Base-by-base conservation (phyloP, 2,329 filamentous ascomycete species). In the Monilinia fructicola region DNA sequence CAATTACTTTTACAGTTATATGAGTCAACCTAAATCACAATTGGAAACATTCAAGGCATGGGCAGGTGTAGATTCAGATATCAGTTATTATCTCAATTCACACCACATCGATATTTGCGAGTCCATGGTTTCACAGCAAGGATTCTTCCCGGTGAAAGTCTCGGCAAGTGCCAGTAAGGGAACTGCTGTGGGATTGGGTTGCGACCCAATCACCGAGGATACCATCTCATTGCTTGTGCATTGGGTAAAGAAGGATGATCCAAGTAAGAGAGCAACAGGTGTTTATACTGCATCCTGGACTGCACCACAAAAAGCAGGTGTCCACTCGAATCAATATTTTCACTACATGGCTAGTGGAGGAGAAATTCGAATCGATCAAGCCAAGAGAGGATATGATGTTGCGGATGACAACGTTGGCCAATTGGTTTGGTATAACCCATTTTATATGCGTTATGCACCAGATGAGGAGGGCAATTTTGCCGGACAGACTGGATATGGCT, bases 321-420 rank as follows among this genome's bases (percentile, higher is more conserved):
- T 97, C n/a, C 94, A 97, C 80, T 94, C 90, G 1, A 96, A 96
- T 78, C 93, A 97, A 81, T 95, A 97, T 80, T 97, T 97, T 82
- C 93, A 97, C 80, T 97, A 95, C 81, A 89, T 97, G 81, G 93
- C 87, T 3, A 85, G 86, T 68, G 86, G 89, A 66, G 93, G 93
- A 70, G 93, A 97, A 80, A 87, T 97, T 73, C 87, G 91, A 68
- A 86, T 96, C 74, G 92, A 97, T 81, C 94, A 97, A 80, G 93
- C 93, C 54, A 96, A 96, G 83, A 87, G 93, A 65, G 93, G 93
- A 58, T 97, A 97, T 80, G 93, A 97, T 75, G 90, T 97, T 14
- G 92, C 93, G n/a, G 90, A 93, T 71, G 93, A 97, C 77, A 84
- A 79, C 26, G 81, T 81, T 1, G 86, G 85, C 52, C 85, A 88